Base-by-base conservation (phyloP, 352 stramenopile species). In the Phytophthora tentaculata region DNA sequence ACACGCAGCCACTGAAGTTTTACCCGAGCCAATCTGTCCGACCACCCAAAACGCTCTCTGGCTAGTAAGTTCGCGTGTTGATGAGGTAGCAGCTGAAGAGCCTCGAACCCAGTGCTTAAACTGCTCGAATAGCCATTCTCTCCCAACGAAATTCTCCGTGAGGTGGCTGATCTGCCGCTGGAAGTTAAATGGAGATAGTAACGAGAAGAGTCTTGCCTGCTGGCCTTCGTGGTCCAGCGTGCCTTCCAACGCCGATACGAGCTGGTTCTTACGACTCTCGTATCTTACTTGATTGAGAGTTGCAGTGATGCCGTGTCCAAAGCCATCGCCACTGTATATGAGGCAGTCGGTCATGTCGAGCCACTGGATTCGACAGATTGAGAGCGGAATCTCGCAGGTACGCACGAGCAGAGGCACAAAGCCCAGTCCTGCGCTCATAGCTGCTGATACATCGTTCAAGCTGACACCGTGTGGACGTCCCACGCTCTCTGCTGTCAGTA, bases 301-400 rank as follows among this genome's bases (percentile, higher is more conserved):
- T 26, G 54, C 50, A 0, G 51, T 59, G 22, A 44, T 17, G 12
- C 20, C 28, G 17, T 28, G 37, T 14, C 24, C 55, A 50, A 57
- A 37, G 12, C 57, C 45, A 45, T 55, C 39, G 24, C 37, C 49
- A 51, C 66, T 61, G 66, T 93, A 88, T 43, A 89, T 59, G 14
- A 93, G 66, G 43, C 76, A 88, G 56, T 93, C 83, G 7, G 80
- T 83, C 67, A 93, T 79, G 53, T 93, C 85, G 20, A 93, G 80
- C 85, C 85, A 93, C 57, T 93, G 85, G 52, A 93, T 93, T 35
- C 85, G 85, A 52, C 85, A 93, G 56, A 93, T 93, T 10, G 83
- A 92, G 22, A 93, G 66, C 17, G 85, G 85, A 59, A 93, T 93
- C 70, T 93, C 85, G 32, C 83, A 91, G 23, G 77, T 75, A 13